A percentile compares a stretch with the other conserved stretches of the same genome.
phyloP scores from a whole-genome alignment of 225 moss, liverwort and hornwort species.

The Lunularia cruciata region DNA sequence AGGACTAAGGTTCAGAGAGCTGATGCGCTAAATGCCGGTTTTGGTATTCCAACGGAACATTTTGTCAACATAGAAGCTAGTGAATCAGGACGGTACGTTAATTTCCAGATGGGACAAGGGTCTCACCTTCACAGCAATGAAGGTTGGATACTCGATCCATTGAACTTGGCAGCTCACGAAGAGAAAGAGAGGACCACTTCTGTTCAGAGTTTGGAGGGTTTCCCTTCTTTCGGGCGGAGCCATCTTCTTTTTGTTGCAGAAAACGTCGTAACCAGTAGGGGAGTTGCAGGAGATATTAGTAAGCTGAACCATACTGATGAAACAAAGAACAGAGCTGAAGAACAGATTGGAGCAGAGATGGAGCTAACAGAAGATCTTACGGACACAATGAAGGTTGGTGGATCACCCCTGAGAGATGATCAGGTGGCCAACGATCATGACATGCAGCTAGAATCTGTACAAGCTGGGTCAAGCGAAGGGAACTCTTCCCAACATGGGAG shows the following conservation, averaged over 20 bases:
- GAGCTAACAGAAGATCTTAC: not conserved
- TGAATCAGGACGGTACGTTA: conserved; percentile 8
- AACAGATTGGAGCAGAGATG: not conserved
- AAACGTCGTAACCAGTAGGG: not conserved
- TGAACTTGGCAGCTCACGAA: conserved; percentile 16
- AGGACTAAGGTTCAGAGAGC: conserved; percentile 14
- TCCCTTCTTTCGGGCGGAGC: not conserved
- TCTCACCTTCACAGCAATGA: conserved; percentile 6
- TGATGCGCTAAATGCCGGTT: conserved; percentile 21
- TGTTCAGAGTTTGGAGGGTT: not conserved
- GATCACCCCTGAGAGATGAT: conserved; percentile 35
- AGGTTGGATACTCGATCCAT: conserved; percentile 9
- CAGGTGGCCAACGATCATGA: conserved; percentile 49
- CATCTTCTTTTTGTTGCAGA: conserved; percentile 1
- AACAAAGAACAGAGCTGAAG: not conserved
- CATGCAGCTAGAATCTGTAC: conserved; percentile 40
- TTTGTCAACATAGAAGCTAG: conserved; percentile 20
- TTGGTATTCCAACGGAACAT: conserved; percentile 16
- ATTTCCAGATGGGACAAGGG: conserved; percentile 8
- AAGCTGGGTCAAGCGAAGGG: conserved; percentile 27
- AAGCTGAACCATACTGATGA: conserved; percentile 5
- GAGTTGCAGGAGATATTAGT: conserved; percentile 1
- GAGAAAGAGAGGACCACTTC: conserved; percentile 12
- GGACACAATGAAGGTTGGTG: conserved; percentile 17
- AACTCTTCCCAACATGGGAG: conserved; percentile 23